phyloP scores from a whole-genome alignment of 257 asterid genomes.

The Scutellaria galericulata region DNA sequence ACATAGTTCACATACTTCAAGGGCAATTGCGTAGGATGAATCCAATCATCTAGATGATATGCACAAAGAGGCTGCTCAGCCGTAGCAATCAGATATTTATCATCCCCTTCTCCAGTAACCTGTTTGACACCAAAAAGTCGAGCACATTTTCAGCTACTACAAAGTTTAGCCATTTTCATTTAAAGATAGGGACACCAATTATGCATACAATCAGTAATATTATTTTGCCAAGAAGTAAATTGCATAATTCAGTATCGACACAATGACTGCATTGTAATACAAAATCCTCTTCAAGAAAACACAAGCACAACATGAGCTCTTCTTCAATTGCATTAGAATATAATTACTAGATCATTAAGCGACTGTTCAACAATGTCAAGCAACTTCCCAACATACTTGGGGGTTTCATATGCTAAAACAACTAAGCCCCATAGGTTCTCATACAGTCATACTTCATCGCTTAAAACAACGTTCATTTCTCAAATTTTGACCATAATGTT shows the following conservation, averaged over 20 bases:
- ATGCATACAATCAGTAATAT: background rate
- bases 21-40: slow-evolving; percentile 84
- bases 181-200: background rate
- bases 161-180: background rate
- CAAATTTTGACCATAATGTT: background rate
- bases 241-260: background rate
- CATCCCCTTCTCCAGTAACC: slow-evolving; percentile 99
- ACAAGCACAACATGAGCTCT: background rate
- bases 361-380: background rate
- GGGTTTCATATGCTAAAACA: background rate
- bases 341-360: background rate
- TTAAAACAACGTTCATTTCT: background rate
- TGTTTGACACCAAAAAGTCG: slow-evolving; percentile 40
- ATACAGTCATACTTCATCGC: background rate
- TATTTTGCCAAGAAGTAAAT: background rate
- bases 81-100: slow-evolving; percentile 93
- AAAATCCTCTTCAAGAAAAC: background rate
- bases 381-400: background rate
- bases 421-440: background rate
- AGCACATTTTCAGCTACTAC: background rate
- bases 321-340: slow-evolving; percentile 6
- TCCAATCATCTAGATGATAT: slow-evolving; percentile 91
- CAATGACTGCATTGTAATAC: background rate
- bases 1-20: slow-evolving; percentile 52
- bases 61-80: slow-evolving; percentile 97